Conservation (phyloP, 371 early-diverging fungal species). For the Mortierella sp. region DNA sequence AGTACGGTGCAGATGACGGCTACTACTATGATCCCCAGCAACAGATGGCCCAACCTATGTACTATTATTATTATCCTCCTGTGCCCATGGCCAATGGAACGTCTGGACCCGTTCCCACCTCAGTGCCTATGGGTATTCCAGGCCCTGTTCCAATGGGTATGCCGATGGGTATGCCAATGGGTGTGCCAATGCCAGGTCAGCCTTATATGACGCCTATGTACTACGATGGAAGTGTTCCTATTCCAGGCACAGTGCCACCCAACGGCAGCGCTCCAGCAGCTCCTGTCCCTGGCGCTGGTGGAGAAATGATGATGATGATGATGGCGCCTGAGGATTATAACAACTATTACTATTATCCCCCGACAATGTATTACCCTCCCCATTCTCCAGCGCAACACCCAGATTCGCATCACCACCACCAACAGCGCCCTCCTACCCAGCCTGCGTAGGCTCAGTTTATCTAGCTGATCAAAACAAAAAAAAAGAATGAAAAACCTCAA, state of each 20-base stretch:
- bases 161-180: slow-evolving; percentile 42
- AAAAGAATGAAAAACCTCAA: background rate
- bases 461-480: background rate
- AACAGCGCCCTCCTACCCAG: slow-evolving; percentile 13
- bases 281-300: slow-evolving; percentile 21
- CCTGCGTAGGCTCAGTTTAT: background rate
- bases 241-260: slow-evolving; percentile 18
- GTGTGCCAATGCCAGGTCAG: slow-evolving; percentile 37
- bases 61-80: slow-evolving; percentile 50
- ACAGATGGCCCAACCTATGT: slow-evolving; percentile 45
- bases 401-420: slow-evolving; percentile 11
- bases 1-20: slow-evolving; percentile 9
- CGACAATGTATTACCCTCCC: slow-evolving; percentile 29
- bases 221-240: slow-evolving; percentile 29
- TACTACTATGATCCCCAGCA: slow-evolving; percentile 46
- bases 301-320: slow-evolving; percentile 55
- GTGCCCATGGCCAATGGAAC: slow-evolving; percentile 17
- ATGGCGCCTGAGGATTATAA: slow-evolving; percentile 47
- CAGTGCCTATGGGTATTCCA: slow-evolving; percentile 89
- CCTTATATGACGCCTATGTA: slow-evolving; percentile 40
- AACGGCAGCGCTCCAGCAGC: slow-evolving; percentile 18
- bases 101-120: slow-evolving; percentile 60
- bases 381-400: slow-evolving; percentile 30
- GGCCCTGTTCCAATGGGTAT: slow-evolving; percentile 75
- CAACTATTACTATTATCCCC: slow-evolving; percentile 48